Percentiles rank a stretch among this genome's conserved stretches.
Evolutionary conservation across 2,329 filamentous ascomycete genomes (phyloP).

Genomic region (Colletotrichum gloeosporioides): DNA sequence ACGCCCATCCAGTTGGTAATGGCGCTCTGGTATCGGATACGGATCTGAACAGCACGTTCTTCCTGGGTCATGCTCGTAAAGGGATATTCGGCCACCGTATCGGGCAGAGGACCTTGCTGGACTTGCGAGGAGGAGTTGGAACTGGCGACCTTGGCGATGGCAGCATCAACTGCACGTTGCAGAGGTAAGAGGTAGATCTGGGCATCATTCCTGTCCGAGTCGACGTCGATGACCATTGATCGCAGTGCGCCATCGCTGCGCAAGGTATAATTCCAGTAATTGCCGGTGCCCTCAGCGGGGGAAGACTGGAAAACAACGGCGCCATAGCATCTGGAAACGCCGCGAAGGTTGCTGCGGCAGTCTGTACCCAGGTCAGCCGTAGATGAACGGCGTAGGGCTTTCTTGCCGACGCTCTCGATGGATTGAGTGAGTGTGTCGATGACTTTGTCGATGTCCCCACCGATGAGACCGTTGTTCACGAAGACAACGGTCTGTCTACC

Average conservation of each 20-base stretch:
- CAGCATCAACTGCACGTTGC: conserved; percentile 77
- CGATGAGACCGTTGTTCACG: conserved; percentile 74
- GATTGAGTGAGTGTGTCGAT: conserved; percentile 67
- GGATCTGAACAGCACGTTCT: conserved; percentile 70
- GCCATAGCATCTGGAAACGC: conserved; percentile 74
- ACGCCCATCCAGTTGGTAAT: conserved; percentile 80
- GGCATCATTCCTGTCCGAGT: conserved; percentile 71
- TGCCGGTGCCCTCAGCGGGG: conserved; percentile 69
- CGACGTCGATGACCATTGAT: conserved; percentile 66
- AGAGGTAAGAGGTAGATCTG: conserved; percentile 81
- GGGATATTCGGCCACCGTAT: conserved; percentile 69
- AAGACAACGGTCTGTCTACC: conserved; percentile 76
- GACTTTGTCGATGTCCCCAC: conserved; percentile 74
- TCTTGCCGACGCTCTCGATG: conserved; percentile 61
- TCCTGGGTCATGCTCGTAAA: conserved; percentile 76
- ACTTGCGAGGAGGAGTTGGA: background rate
- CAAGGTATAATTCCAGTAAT: conserved; percentile 86
- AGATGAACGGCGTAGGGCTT: conserved; percentile 56
- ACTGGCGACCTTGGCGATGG: conserved; percentile 63
- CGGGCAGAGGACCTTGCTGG: conserved; percentile 39
- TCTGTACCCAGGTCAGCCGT: conserved; percentile 64
- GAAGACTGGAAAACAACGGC: conserved; percentile 79
- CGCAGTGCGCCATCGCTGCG: conserved; percentile 77
- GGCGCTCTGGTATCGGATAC: conserved; percentile 72
- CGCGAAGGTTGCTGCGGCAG: conserved; percentile 69